Evolutionary conservation across 805 yeast genomes (phyloP), one percentile per base, ranked within the genome.

Genomic region (Candida corydali): DNA sequence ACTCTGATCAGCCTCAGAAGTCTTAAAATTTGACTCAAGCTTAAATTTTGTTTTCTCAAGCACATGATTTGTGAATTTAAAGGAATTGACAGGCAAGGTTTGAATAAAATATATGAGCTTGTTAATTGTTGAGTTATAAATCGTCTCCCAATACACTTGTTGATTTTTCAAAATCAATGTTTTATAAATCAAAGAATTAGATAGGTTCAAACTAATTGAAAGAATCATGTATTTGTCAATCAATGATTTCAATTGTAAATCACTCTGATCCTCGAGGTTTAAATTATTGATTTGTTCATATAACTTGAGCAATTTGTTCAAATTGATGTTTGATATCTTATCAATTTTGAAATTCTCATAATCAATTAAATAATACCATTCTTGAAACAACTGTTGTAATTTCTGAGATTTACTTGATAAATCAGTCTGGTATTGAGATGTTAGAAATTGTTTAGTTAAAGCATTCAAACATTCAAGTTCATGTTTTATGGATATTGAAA

Each of bases 71-170:
- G 37, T 40, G 17, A 54, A 49, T n/a, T 41, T 39, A 34, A 43
- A 52, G 5, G 53, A 11, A 26, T 51, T 52, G n/a, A 46, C 28
- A 1, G 73, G 73, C 8, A 52, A 37, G 5, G 59, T 54, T 38
- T 67, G 72, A 2, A 65, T 40, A 8, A 59, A 59, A 44, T 61
- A 67, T 9, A 59, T 31, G 17, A 51, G 18, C 40, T 63, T 64
- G 29, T 47, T 41, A 30, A 45, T 36, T 7, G 47, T 29, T 5
- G 67, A 60, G 22, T 44, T 38, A 22, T 45, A 45, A 26, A 67
- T 33, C 9, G 46, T 49, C 9, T 51, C 46, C 72, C 72, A 67
- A 42, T 65, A 67, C 4, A 51, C 47, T 41, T 59, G 41, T 32
- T 66, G 59, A 23, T 52, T 49, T 37, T 63, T 61, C 28, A 58